Conservation (phyloP, 2,329 filamentous ascomycete species). For the Alternaria alternata region DNA sequence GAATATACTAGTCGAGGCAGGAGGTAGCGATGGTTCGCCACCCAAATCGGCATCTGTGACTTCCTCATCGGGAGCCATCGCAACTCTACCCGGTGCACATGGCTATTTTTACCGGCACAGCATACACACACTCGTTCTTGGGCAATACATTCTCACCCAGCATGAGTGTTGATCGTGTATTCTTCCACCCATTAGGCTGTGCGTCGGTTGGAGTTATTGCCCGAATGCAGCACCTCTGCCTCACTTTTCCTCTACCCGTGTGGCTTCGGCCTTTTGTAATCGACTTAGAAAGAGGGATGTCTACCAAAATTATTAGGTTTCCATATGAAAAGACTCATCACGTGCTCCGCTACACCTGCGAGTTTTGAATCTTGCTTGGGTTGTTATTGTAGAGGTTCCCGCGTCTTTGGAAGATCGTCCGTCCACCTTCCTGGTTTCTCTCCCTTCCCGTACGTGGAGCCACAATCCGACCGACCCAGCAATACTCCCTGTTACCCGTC, state of each 20-base stretch:
- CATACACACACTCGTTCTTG: not conserved
- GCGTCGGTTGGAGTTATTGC: slow-evolving; percentile 5
- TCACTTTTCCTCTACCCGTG: not conserved
- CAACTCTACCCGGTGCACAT: slow-evolving; percentile 7
- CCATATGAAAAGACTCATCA: not conserved
- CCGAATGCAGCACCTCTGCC: not conserved
- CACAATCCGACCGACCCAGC: slow-evolving; percentile 2
- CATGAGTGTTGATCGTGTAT: not conserved
- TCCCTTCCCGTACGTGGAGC: slow-evolving; percentile 1
- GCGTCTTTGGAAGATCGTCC: slow-evolving; percentile 1
- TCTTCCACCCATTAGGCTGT: not conserved
- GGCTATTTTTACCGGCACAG: slow-evolving; percentile 8
- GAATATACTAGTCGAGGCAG: slow-evolving; percentile 8
- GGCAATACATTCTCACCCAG: not conserved
- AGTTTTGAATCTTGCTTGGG: not conserved
- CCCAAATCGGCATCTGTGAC: slow-evolving; percentile 20
- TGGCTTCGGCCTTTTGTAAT: not conserved
- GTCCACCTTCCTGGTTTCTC: not conserved
- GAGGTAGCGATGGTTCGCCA: slow-evolving; percentile 23
- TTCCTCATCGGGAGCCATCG: slow-evolving; percentile 21
- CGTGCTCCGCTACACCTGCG: slow-evolving; percentile 2
- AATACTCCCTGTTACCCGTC: slow-evolving; percentile 2
- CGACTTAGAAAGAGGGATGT: not conserved
- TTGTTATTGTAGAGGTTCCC: not conserved
- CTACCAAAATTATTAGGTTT: not conserved